These are phyloP conservation scores for Helianthus annuus DNA, from an alignment of 129 eudicot genomes.

Conservation along the genomic window HanXRQr2.0-SUNRISE NC_035443.2:152553601-152554100, in stretches of 20 bases:
- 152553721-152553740: conserved; percentile 55
- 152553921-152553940: conserved; percentile 32
- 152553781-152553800: conserved; percentile 68
- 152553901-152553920: conserved; percentile 42
- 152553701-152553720: conserved; percentile 43
- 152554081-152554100: conserved; percentile 44
- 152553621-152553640: conserved; percentile 52
- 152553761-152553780: conserved; percentile 77
- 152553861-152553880: conserved; percentile 59
- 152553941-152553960: conserved; percentile 22
- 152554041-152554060: conserved; percentile 35
- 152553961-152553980: conserved; percentile 39
- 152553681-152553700: conserved; percentile 59
- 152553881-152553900: conserved; percentile 69
- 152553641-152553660: conserved; percentile 71
- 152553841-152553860: conserved; percentile 56
- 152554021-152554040: conserved; percentile 40
- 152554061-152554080: conserved; percentile 37
- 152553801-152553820: conserved; percentile 42
- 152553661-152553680: conserved; percentile 53
- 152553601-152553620: conserved; percentile 44
- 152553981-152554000: conserved; percentile 34
- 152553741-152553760: conserved; percentile 72
- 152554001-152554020: conserved; percentile 53
- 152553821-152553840: conserved; percentile 36